These are phyloP conservation scores for Leptographium wingfieldii DNA, from an alignment of 2,329 filamentous ascomycete species.

Conservation along the genomic window DNA sequence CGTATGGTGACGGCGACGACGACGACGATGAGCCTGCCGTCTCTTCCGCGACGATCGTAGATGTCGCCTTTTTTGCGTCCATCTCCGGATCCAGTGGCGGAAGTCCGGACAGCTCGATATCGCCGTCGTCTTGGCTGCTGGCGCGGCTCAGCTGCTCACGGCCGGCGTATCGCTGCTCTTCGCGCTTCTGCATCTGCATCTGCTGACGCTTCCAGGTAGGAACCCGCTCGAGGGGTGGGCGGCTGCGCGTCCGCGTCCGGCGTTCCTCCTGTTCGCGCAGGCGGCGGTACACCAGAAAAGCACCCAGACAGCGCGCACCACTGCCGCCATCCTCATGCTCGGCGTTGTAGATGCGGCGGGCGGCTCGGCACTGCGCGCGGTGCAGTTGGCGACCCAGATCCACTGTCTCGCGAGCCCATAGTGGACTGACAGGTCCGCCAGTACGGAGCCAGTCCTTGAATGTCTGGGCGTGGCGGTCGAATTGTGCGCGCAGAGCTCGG, in stretches of 20 bases:
- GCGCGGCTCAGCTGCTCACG: constrained; percentile 8
- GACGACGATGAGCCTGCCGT: background rate
- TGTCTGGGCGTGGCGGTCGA: constrained; percentile 33
- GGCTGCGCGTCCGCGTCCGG: background rate
- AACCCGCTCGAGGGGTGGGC: background rate
- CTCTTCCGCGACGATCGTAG: background rate
- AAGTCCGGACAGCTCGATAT: constrained; percentile 6
- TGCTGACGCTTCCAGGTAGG: constrained; percentile 15
- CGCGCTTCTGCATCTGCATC: constrained; percentile 9
- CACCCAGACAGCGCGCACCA: constrained; percentile 40
- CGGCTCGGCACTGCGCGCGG: constrained; percentile 44
- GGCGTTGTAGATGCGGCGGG: constrained; percentile 40
- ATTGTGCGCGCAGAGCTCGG: constrained; percentile 29
- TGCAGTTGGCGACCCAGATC: constrained; percentile 38
- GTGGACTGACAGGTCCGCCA: constrained; percentile 41
- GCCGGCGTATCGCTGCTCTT: constrained; percentile 3
- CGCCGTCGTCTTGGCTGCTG: background rate
- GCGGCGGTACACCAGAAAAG: constrained; percentile 38
- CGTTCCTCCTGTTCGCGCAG: constrained; percentile 29
- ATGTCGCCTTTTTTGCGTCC: background rate
- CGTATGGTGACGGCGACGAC: background rate
- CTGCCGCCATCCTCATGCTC: constrained; percentile 27
- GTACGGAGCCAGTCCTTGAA: constrained; percentile 42
- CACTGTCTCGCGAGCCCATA: constrained; percentile 42
- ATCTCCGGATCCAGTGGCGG: background rate